Evolutionary conservation across 2,329 filamentous ascomycete species (phyloP), one percentile per base, ranked within the genome.

Genomic region (Diaporthe helianthi): DNA sequence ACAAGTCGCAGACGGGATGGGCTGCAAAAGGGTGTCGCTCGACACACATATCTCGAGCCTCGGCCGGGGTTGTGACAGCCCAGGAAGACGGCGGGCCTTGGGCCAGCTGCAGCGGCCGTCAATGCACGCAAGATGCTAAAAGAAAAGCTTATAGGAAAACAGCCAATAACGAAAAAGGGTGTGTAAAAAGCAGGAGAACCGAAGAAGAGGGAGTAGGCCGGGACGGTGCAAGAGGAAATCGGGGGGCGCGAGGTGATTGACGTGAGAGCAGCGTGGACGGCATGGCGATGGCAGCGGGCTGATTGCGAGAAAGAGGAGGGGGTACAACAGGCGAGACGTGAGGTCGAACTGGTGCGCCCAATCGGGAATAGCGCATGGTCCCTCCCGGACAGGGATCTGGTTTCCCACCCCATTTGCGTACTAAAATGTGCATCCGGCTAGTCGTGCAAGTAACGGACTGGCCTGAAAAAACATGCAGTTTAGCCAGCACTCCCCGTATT

Each of bases 121-220:
- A 55, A 58, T 67, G 64, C 64, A 49, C 24, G 29, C 29, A 24
- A 49, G 49, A 58, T 67, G 53, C 36, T 47, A 44, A 46, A 29
- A 58, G 29, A 17, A 38, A 47, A 63, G 65, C 31, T 44, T 24
- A 26, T 24, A 51, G 46, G 15, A 44, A 53, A 41, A 38, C 31
- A 52, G 49, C 69, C 69, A 71, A 71, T 64, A 33, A 64, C 47
- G 61, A 31, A 64, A 67, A 58, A 55, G 36, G 55, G 67, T 38
- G 61, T 47, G 69, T 49, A 53, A 66, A 54, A 63, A 53, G 38
- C 36, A 47, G 26, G 55, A 47, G 53, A 54, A 67, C 8, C 33
- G 51, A 71, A 64, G 65, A 70, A 70, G 69, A 70, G 69, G 67
- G 69, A 71, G 69, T 69, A 55, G 67, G 67, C 54, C 52, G 69